Evolutionary conservation across 2,329 filamentous ascomycete species (phyloP).

Genomic region (Pestalotiopsis sp.): DNA sequence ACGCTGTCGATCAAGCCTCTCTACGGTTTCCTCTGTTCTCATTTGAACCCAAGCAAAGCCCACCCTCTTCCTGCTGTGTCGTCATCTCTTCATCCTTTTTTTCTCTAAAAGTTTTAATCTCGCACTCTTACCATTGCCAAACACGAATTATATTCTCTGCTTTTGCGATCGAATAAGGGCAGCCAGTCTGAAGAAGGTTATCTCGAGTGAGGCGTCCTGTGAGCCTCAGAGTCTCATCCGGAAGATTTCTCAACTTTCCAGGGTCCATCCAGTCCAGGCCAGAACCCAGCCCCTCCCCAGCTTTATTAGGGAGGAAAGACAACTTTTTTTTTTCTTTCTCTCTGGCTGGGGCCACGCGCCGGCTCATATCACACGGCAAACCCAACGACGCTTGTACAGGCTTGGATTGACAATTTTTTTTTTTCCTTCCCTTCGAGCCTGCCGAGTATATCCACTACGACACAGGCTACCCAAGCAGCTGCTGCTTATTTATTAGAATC

Average conservation of each 20-base stretch:
- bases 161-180: neutral
- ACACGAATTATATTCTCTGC: neutral
- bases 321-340: neutral
- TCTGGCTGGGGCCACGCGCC: neutral
- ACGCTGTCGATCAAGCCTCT: slow-evolving; percentile 7
- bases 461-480: slow-evolving; percentile 1
- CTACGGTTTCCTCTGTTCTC: neutral
- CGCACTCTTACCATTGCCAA: neutral
- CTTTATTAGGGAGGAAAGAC: neutral
- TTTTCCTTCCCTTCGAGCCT: neutral
- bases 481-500: slow-evolving; percentile 2
- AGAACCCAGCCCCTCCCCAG: slow-evolving; percentile 4
- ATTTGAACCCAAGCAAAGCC: slow-evolving; percentile 5
- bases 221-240: slow-evolving; percentile 12
- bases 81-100: slow-evolving; percentile 1
- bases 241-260: slow-evolving; percentile 10
- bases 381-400: neutral
- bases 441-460: neutral
- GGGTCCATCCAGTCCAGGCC: slow-evolving; percentile 7
- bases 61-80: neutral
- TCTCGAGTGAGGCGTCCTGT: neutral
- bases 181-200: neutral
- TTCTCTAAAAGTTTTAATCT: neutral
- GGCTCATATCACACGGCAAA: neutral
- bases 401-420: slow-evolving; percentile 4